phyloP scores from a whole-genome alignment of 257 asterid species.

The Euphrasia confusa region DNA sequence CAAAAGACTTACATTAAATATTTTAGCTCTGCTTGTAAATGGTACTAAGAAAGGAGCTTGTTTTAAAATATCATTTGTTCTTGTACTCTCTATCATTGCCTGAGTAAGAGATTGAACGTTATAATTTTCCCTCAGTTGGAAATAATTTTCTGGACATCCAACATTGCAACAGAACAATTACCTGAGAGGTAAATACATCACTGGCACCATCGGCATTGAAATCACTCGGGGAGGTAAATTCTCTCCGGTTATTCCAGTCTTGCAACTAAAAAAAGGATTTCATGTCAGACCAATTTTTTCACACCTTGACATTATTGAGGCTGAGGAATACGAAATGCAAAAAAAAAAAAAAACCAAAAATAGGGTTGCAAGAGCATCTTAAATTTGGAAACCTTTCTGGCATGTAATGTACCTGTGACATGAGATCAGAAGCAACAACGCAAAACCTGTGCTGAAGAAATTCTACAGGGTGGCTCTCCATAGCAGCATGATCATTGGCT shows the following conservation, averaged over 20 bases:
- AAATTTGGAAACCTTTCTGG: constrained; percentile 17
- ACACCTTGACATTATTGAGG: constrained; percentile 8
- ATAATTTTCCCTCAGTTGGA: constrained; percentile 14
- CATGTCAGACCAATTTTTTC: constrained; percentile 21
- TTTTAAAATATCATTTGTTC: constrained; percentile 80
- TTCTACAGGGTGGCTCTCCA: constrained; percentile 70
- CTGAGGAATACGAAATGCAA: constrained; percentile 14
- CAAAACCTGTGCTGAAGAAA: constrained; percentile 89
- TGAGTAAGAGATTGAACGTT: constrained; percentile 33
- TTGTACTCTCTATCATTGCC: constrained; percentile 77
- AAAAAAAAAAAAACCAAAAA: constrained; percentile 22
- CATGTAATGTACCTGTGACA: constrained; percentile 72
- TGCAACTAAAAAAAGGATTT: constrained; percentile 55
- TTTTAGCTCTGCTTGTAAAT: constrained; percentile 90
- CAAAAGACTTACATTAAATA: constrained; percentile 67
- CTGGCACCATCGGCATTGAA: constrained; percentile 95
- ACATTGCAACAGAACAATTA: constrained; percentile 31
- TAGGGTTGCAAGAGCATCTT: constrained; percentile 17
- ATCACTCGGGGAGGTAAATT: constrained; percentile 80
- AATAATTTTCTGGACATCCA: constrained; percentile 11
- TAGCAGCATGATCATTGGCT: constrained; percentile 37
- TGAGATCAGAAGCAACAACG: constrained; percentile 82
- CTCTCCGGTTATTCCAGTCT: constrained; percentile 96
- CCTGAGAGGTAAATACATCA: constrained; percentile 83
- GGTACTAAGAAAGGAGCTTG: constrained; percentile 97